Percentiles rank a stretch among this genome's conserved stretches.
phyloP scores from a whole-genome alignment of 495 filamentous ascomycete species.

The Talaromyces ruber region DNA sequence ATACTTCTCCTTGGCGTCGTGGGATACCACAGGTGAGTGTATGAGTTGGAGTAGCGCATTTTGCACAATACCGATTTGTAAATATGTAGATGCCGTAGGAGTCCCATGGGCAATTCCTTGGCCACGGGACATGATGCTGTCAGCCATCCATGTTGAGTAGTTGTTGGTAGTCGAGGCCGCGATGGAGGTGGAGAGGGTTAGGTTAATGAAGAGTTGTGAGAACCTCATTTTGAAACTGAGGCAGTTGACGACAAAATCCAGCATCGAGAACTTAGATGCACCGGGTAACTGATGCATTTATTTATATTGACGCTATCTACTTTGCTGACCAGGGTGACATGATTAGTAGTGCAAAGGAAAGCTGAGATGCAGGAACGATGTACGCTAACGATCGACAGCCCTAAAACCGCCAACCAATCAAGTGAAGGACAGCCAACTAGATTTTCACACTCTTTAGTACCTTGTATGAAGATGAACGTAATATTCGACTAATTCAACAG shows the following conservation, averaged over 20 bases:
- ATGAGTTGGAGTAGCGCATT: conserved; percentile 24
- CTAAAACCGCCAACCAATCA: background rate
- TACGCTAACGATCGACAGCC: background rate
- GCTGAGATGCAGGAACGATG: background rate
- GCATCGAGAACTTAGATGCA: background rate
- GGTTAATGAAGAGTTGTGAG: background rate
- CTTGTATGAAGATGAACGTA: too few species aligned
- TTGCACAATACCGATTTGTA: conserved; percentile 34
- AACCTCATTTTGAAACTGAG: background rate
- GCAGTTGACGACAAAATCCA: background rate
- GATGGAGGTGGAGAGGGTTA: background rate
- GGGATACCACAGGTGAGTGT: background rate
- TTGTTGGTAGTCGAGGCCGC: background rate
- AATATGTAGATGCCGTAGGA: conserved; percentile 19
- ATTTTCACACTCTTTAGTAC: background rate
- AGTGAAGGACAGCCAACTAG: background rate
- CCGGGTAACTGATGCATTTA: background rate
- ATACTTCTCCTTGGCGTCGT: conserved; percentile 11
- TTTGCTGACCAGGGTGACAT: background rate
- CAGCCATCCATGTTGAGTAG: conserved; percentile 38
- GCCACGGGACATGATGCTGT: conserved; percentile 38
- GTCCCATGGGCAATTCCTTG: conserved; percentile 24
- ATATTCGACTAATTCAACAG: too few species aligned
- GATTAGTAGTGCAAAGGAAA: background rate
- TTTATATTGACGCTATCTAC: background rate